A percentile compares a stretch with the other conserved stretches of the same genome.
Conservation (phyloP, 768 basidiomycete genomes). For the Guyanaporus albipodus region DNA sequence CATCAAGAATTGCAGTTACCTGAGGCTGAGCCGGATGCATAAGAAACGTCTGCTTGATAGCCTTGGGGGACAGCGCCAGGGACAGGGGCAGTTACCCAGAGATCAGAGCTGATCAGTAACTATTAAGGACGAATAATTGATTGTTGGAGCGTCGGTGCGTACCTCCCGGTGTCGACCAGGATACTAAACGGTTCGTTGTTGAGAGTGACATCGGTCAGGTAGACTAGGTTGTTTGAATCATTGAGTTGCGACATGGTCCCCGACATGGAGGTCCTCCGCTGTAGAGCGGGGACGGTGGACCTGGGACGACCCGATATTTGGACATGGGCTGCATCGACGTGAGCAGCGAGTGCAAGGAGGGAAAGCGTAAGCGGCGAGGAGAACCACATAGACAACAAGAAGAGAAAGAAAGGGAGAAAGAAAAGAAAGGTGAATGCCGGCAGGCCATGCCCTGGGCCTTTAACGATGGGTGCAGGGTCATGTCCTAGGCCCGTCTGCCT, state of each 20-base stretch:
- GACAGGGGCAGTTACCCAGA: slow-evolving; percentile 53
- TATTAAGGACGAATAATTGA: background rate
- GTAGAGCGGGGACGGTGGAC: slow-evolving; percentile 7
- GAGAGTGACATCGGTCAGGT: slow-evolving; percentile 38
- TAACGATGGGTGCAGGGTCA: no score
- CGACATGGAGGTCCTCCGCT: slow-evolving; percentile 26
- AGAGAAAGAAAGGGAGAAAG: background rate
- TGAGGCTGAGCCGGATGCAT: slow-evolving; percentile 50
- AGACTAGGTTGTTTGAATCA: slow-evolving; percentile 33
- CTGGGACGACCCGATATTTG: slow-evolving; percentile 15
- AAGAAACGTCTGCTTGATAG: slow-evolving; percentile 39
- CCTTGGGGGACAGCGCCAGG: slow-evolving; percentile 38
- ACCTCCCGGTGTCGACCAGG: slow-evolving; percentile 47
- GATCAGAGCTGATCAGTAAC: slow-evolving; percentile 49
- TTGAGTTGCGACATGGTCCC: slow-evolving; percentile 25
- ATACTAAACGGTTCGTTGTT: slow-evolving; percentile 33
- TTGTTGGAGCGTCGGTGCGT: background rate
- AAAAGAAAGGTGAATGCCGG: background rate
- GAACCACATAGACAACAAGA: slow-evolving; percentile 10
- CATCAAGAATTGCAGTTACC: slow-evolving; percentile 31
- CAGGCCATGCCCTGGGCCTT: no score
- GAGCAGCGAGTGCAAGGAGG: slow-evolving; percentile 6
- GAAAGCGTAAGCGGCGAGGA: slow-evolving; percentile 3
- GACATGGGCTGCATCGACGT: slow-evolving; percentile 10
- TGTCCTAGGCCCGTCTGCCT: no score